phyloP scores from a whole-genome alignment of 306 rosid genomes.

The Lablab purpureus region DNA sequence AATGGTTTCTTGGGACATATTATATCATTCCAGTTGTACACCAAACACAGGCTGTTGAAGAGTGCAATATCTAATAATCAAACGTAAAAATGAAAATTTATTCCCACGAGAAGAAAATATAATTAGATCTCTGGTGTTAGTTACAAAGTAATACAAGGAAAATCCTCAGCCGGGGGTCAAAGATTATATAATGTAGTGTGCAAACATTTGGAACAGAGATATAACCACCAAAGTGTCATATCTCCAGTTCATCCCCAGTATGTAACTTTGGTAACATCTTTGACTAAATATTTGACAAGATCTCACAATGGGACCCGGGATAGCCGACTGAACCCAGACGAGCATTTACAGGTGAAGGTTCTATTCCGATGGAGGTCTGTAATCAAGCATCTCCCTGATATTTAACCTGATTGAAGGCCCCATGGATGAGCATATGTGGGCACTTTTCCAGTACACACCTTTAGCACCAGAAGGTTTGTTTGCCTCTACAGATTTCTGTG shows the following conservation, averaged over 20 bases:
- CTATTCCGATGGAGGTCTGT: conserved; percentile 61
- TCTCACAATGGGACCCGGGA: conserved; percentile 48
- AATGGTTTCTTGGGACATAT: neutral
- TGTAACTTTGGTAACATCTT: conserved; percentile 60
- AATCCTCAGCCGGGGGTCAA: conserved; percentile 56
- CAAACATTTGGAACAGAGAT: conserved; percentile 49
- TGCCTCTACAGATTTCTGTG: conserved; percentile 88
- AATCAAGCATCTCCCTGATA: conserved; percentile 90
- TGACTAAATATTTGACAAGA: conserved; percentile 46
- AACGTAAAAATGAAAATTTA: conserved; percentile 26
- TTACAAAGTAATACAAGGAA: conserved; percentile 56
- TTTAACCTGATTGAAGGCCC: conserved; percentile 93
- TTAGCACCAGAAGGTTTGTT: conserved; percentile 95
- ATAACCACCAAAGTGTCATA: conserved; percentile 40
- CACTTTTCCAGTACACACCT: conserved; percentile 98
- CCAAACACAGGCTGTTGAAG: conserved; percentile 3
- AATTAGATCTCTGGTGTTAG: conserved; percentile 50
- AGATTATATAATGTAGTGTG: conserved; percentile 42
- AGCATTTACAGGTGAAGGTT: conserved; percentile 63
- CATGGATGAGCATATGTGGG: conserved; percentile 94
- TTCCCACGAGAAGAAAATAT: conserved; percentile 38
- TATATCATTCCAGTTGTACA: neutral
- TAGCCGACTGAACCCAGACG: conserved; percentile 51
- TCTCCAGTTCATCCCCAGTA: conserved; percentile 47
- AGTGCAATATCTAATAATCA: neutral